Conservation (phyloP, 2,329 filamentous ascomycete species). For the Pseudogymnoascus sp. region DNA sequence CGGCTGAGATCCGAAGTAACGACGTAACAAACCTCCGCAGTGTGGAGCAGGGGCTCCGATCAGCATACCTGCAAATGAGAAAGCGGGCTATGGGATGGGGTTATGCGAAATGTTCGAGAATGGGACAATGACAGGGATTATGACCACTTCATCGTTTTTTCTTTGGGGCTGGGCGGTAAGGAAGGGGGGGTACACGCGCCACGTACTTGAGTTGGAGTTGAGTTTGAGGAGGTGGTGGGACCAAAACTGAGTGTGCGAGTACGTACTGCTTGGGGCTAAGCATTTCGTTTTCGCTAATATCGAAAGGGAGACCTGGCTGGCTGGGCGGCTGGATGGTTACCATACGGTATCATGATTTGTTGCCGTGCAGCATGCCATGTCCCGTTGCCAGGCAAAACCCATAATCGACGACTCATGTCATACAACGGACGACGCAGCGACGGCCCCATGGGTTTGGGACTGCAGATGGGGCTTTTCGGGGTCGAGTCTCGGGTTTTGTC, state of each 20-base stretch:
- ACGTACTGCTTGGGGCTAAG: not conserved
- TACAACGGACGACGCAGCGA: not conserved
- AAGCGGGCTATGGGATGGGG: not conserved
- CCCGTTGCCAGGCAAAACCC: not conserved
- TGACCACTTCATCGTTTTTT: not conserved
- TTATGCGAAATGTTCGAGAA: not conserved
- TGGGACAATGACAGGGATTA: not conserved
- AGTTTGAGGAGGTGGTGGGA: too few species aligned
- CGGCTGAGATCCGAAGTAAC: not conserved
- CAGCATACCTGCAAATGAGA: not conserved
- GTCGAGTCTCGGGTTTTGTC: not conserved
- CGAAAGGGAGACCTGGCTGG: not conserved
- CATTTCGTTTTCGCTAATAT: not conserved
- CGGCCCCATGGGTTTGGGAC: not conserved
- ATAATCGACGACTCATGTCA: not conserved
- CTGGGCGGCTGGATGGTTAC: too few species aligned
- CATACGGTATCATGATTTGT: not conserved
- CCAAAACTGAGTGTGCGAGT: not conserved
- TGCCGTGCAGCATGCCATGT: not conserved
- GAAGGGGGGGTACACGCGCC: not conserved
- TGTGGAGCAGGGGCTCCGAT: not conserved
- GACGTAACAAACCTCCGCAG: not conserved
- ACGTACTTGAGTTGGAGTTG: not conserved
- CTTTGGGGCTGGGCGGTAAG: not conserved
- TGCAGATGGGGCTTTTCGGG: not conserved